Conservation (phyloP, 371 early-diverging fungal species). For the Syncephalastrum monosporum region DNA sequence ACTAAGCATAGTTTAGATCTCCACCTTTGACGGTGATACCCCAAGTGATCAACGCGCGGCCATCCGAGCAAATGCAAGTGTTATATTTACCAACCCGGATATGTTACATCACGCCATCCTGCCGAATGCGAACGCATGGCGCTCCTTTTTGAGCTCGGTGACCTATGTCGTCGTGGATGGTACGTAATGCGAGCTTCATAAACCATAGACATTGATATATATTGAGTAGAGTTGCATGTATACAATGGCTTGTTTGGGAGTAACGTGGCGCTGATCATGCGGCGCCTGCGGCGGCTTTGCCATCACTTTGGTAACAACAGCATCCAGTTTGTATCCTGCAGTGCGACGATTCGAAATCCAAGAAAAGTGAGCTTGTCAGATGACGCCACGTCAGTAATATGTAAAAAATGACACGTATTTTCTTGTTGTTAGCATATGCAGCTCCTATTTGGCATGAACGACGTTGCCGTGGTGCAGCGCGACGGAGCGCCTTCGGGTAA, state of each 20-base stretch:
- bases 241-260: constrained; percentile 72
- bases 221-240: constrained; percentile 62
- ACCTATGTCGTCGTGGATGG: constrained; percentile 74
- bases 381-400: background rate
- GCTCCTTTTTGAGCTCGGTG: constrained; percentile 47
- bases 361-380: constrained; percentile 22
- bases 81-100: constrained; percentile 84
- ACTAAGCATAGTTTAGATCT: constrained; percentile 12
- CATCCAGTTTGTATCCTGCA: constrained; percentile 65
- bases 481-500: constrained; percentile 50
- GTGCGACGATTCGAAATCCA: constrained; percentile 57
- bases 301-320: constrained; percentile 38
- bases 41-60: constrained; percentile 34
- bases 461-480: constrained; percentile 25
- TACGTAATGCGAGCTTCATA: constrained; percentile 12
- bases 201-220: background rate
- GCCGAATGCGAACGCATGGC: constrained; percentile 62
- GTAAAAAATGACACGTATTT: background rate
- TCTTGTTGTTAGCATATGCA: constrained; percentile 44
- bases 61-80: constrained; percentile 50
- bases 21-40: constrained; percentile 53
- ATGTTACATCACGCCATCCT: constrained; percentile 75
- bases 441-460: constrained; percentile 32
- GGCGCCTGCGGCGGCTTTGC: constrained; percentile 64
- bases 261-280: constrained; percentile 66